Evolutionary conservation across 2,329 filamentous ascomycete genomes (phyloP).

Genomic region (Xylaria sp.): DNA sequence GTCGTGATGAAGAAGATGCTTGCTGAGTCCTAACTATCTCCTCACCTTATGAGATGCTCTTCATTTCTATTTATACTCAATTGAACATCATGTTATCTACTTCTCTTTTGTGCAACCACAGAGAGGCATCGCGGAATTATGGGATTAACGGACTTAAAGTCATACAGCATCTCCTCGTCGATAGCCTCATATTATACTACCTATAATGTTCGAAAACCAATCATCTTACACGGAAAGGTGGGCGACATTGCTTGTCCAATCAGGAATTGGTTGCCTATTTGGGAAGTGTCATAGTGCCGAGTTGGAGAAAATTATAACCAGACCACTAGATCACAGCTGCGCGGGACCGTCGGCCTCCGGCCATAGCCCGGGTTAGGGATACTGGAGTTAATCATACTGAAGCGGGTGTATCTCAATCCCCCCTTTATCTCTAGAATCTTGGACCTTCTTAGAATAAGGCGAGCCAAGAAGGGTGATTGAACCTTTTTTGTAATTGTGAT

Average conservation of each 20-base stretch:
- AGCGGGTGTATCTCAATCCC: too few relatives aligned
- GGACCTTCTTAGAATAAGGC: background rate
- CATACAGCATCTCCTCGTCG: background rate
- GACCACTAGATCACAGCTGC: background rate
- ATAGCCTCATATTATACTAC: background rate
- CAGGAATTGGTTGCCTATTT: constrained; percentile 32
- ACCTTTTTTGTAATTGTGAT: background rate
- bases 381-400: background rate
- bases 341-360: constrained; percentile 8
- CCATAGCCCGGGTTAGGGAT: background rate
- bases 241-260: constrained; percentile 1
- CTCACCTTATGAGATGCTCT: background rate
- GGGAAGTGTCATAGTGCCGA: background rate
- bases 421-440: background rate
- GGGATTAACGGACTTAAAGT: constrained; percentile 34
- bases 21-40: background rate
- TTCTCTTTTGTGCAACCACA: background rate
- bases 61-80: constrained; percentile 29
- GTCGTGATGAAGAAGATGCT: constrained; percentile 6
- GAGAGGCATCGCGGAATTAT: constrained; percentile 27
- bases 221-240: constrained; percentile 33
- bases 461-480: background rate
- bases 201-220: constrained; percentile 13
- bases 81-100: background rate
- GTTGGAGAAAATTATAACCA: constrained; percentile 18